Evolutionary conservation across 192 early-diverging fungal genomes (phyloP), one percentile per base, ranked within the genome.

Genomic region (Phycomyces blakesleeanus): DNA sequence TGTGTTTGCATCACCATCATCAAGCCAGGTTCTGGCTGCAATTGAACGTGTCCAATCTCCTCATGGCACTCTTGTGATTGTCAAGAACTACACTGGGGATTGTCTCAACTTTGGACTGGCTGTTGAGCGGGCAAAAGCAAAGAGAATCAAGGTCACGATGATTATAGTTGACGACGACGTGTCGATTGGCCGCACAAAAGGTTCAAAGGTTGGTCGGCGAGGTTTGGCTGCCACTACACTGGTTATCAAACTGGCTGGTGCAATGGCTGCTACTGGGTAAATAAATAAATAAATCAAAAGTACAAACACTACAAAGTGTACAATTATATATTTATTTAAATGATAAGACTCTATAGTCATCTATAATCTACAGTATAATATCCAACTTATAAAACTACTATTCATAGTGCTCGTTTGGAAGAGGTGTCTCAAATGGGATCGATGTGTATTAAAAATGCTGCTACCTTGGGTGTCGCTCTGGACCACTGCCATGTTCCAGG

Each of bases 61-160:
- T 38, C 76, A 88, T 25, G 93, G 91, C 24, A 85, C 85, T 9
- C 66, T 94, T 37, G 79, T 92, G 2, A 79, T 94, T 12, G 83
- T 93, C 79, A 94, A 91, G 75, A 94, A 94, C 74, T 94, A 94
- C 66, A 94, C 93, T 0, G 92, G 91, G 44, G 86, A 89, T 63
- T 79, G 83, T 55, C 76, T 87, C 10, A 84, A 89, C 74, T 95
- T 95, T 85, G 90, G 89, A 21, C 77, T 87, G 3, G 93, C 93
- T 7, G 85, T 91, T 5, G 89, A 85, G 73, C 81, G 85, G 11
- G 84, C 86, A 76, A 93, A 91, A 73, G 83, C 88, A 16, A 79
- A 87, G 68, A 75, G 85, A 25, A 83, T 91, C 9, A 77, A 85
- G 65, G 84, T 87, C 0, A 80, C 83, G 20, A 83, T 87, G 64